These are phyloP conservation scores for Ettlia oleoabundans DNA, from an alignment of 139 green algal species.

Conservation along the genomic window DNA sequence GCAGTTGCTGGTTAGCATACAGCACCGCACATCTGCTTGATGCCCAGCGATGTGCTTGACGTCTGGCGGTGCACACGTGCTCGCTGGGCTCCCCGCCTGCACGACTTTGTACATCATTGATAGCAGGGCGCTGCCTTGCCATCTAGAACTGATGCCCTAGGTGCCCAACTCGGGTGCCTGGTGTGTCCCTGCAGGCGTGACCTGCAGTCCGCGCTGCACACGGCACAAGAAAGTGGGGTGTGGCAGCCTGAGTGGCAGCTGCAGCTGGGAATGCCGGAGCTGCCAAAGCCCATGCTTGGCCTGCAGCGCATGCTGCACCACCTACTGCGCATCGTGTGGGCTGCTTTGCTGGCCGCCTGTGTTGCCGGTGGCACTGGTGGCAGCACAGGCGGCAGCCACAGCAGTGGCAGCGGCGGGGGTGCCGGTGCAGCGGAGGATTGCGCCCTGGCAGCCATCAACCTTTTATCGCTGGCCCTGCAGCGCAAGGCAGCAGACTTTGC, in stretches of 20 bases:
- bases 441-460: slow-evolving; percentile 15
- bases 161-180: no score
- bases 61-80: no score
- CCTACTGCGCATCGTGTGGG: slow-evolving; percentile 24
- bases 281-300: slow-evolving; percentile 19
- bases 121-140: no score
- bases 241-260: slow-evolving; percentile 52
- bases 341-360: slow-evolving; percentile 3
- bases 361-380: neutral
- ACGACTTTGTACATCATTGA: neutral
- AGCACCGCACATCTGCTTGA: no score
- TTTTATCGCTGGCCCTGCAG: slow-evolving; percentile 18
- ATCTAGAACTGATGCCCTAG: no score
- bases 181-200: slow-evolving; percentile 16
- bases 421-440: slow-evolving; percentile 19
- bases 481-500: slow-evolving; percentile 17
- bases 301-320: slow-evolving; percentile 29
- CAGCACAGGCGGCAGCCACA: no score
- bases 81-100: no score
- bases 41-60: no score
- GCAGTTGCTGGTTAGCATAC: no score
- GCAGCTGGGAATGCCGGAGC: neutral
- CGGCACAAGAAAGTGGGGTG: slow-evolving; percentile 26
- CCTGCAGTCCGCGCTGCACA: slow-evolving; percentile 40
- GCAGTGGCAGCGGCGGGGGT: neutral